phyloP scores from a whole-genome alignment of 176 grass and related monocot species.

The Juncus inflexus region DNA sequence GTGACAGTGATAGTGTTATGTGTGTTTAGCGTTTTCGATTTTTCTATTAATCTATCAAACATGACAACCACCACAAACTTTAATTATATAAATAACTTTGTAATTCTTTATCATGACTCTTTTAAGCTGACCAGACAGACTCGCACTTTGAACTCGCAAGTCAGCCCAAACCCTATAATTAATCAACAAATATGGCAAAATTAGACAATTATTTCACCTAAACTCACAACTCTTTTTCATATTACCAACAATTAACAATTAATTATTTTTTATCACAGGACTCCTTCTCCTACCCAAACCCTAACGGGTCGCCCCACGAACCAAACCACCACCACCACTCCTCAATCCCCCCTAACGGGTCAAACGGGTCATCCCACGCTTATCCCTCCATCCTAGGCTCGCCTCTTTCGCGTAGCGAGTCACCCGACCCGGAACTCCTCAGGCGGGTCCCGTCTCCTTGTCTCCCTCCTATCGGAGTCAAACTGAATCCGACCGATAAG shows the following conservation, averaged over 20 bases:
- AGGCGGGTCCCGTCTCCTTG: slow-evolving; percentile 57
- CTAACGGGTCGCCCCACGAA: slow-evolving; percentile 15
- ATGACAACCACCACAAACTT: not conserved
- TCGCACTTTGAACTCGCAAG: not conserved
- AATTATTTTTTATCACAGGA: slow-evolving; percentile 15
- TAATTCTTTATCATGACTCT: slow-evolving; percentile 1
- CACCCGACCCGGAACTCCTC: slow-evolving; percentile 57
- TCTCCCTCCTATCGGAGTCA: slow-evolving; percentile 69
- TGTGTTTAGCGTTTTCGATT: not conserved
- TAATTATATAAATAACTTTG: slow-evolving; percentile 1
- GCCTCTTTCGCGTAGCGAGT: slow-evolving; percentile 61
- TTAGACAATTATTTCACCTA: not conserved
- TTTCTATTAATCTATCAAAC: not conserved
- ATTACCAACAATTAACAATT: not conserved
- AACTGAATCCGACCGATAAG: slow-evolving; percentile 47
- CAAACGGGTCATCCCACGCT: slow-evolving; percentile 33
- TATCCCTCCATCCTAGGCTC: slow-evolving; percentile 68
- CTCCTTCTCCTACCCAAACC: slow-evolving; percentile 1
- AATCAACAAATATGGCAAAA: too few relatives aligned
- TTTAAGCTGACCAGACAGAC: not conserved
- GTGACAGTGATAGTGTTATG: slow-evolving; percentile 13
- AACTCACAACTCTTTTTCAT: not conserved
- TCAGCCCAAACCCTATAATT: not conserved
- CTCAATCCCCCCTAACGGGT: slow-evolving; percentile 30
- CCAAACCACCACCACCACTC: not conserved